These are phyloP conservation scores for Candida railenensis DNA, from an alignment of 805 yeast species.

Conservation along the genomic window DNA sequence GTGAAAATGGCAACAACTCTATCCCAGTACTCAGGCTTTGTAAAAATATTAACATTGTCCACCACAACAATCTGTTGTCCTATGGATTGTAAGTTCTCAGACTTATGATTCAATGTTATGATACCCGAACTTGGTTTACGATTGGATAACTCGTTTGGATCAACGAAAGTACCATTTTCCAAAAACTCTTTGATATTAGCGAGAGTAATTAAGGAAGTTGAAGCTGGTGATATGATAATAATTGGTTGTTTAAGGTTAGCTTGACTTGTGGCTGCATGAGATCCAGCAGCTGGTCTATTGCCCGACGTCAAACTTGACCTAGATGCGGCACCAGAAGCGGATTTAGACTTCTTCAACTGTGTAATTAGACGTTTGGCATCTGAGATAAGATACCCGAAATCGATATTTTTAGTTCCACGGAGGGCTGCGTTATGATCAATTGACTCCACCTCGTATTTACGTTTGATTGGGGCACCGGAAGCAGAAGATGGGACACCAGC, in stretches of 20 bases:
- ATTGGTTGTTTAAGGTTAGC: constrained; percentile 39
- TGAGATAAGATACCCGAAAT: constrained; percentile 65
- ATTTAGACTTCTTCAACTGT: constrained; percentile 40
- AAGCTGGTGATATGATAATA: constrained; percentile 44
- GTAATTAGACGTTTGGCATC: constrained; percentile 62
- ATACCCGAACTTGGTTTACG: constrained; percentile 33
- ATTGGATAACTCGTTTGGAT: constrained; percentile 44
- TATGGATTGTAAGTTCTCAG: constrained; percentile 51
- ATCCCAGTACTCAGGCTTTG: constrained; percentile 97
- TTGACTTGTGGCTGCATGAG: constrained; percentile 8
- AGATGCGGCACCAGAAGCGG: constrained; percentile 8
- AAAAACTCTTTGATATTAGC: constrained; percentile 46
- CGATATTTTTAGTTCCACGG: constrained; percentile 65
- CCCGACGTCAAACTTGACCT: background rate
- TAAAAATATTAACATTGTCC: constrained; percentile 76
- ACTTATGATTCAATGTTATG: constrained; percentile 53
- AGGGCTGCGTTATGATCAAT: constrained; percentile 60
- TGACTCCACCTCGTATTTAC: constrained; percentile 48
- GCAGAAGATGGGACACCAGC: constrained; percentile 4
- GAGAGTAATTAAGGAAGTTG: constrained; percentile 41
- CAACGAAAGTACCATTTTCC: constrained; percentile 67
- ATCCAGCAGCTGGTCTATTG: constrained; percentile 5
- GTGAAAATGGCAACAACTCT: constrained; percentile 94
- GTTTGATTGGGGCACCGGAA: constrained; percentile 16
- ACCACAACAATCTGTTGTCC: constrained; percentile 74